Conservation (phyloP, 768 basidiomycete genomes). For the button mushroom (Agaricus bisporus) region DNA sequence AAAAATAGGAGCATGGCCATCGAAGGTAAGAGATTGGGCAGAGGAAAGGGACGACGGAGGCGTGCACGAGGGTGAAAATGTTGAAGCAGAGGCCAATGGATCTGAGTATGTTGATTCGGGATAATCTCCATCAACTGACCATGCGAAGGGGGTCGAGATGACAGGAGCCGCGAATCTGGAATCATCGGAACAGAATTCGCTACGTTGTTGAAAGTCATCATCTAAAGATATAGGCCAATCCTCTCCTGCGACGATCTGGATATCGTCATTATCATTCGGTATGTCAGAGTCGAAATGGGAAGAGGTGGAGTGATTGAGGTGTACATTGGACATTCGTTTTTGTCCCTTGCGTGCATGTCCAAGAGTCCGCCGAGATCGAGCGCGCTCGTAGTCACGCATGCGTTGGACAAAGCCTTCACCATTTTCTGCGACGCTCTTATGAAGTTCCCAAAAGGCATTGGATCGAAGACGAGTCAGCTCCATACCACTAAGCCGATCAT, state of each 20-base stretch:
- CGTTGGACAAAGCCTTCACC: slow-evolving; percentile 64
- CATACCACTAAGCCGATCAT: slow-evolving; percentile 8
- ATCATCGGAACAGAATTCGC: background rate
- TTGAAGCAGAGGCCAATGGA: background rate
- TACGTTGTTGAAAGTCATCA: background rate
- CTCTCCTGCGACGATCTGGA: slow-evolving; percentile 49
- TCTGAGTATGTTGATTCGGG: background rate
- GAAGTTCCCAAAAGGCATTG: slow-evolving; percentile 61
- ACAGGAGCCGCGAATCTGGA: background rate
- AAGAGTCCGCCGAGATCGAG: slow-evolving; percentile 28
- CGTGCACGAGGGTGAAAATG: background rate
- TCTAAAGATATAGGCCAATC: background rate
- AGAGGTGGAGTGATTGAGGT: slow-evolving; percentile 8
- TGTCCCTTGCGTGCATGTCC: slow-evolving; percentile 22
- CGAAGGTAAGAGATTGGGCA: background rate
- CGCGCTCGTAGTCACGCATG: slow-evolving; percentile 68
- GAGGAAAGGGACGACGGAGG: background rate
- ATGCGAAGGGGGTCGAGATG: background rate
- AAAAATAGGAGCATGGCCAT: slow-evolving; percentile 10
- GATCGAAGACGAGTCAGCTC: slow-evolving; percentile 40
- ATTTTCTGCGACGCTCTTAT: slow-evolving; percentile 52
- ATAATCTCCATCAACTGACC: background rate
- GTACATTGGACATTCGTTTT: slow-evolving; percentile 24
- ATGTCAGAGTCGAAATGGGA: slow-evolving; percentile 22
- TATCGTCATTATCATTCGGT: slow-evolving; percentile 51